A percentile compares a stretch with the other conserved stretches of the same genome.
phyloP scores from a whole-genome alignment of 2,329 filamentous ascomycete species.

The Diaporthe sp. region DNA sequence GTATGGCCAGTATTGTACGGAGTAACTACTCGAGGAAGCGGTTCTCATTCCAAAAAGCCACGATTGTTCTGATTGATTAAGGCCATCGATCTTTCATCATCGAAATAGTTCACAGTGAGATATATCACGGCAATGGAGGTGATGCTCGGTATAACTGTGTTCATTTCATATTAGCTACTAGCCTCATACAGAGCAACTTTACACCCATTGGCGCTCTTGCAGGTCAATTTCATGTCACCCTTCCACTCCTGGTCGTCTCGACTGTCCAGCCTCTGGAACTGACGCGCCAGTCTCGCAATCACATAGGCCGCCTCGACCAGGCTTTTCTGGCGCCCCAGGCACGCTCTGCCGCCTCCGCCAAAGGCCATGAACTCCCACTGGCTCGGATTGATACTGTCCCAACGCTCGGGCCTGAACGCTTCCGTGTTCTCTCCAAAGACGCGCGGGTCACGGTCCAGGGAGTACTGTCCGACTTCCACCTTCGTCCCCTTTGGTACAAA shows the following conservation, averaged over 20 bases:
- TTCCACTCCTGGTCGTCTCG: background rate
- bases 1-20: too few relatives aligned
- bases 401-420: background rate
- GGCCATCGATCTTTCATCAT: too few relatives aligned
- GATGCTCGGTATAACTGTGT: background rate
- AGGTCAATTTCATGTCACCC: background rate
- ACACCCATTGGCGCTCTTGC: background rate
- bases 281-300: background rate
- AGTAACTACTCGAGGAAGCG: too few relatives aligned
- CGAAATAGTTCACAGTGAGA: too few relatives aligned
- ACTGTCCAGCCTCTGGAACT: background rate
- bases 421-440: background rate
- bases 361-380: slow-evolving; percentile 6
- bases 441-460: background rate
- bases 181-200: background rate
- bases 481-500: background rate
- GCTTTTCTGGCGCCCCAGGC: background rate
- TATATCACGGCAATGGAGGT: background rate
- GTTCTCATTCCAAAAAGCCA: too few relatives aligned
- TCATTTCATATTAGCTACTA: background rate
- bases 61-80: too few relatives aligned
- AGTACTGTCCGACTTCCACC: background rate
- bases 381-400: background rate
- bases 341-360: background rate
- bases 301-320: background rate